Percentiles rank a stretch among this genome's conserved stretches.
Conservation (phyloP, 2,329 filamentous ascomycete species). For the Lasiodiplodia hormozganensis region DNA sequence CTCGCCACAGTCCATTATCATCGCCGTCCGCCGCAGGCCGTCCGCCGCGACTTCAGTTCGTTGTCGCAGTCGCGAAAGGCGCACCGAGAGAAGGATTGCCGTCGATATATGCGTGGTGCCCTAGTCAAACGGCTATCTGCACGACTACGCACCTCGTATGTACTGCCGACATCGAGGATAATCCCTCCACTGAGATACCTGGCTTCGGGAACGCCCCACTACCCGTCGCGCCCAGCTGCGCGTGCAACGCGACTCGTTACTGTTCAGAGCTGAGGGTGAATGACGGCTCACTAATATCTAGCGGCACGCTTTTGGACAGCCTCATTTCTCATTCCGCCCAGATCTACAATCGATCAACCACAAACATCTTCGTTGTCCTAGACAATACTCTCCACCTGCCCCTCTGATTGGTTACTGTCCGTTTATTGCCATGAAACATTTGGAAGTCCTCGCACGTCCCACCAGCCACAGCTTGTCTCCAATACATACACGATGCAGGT, state of each 20-base stretch:
- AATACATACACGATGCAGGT: background rate
- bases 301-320: background rate
- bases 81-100: background rate
- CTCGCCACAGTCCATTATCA: background rate
- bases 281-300: conserved; percentile 16
- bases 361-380: background rate
- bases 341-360: conserved; percentile 17
- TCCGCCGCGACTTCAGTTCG: background rate
- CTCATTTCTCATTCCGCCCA: conserved; percentile 14
- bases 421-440: conserved; percentile 17
- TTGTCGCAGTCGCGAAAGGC: background rate
- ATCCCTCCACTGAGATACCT: conserved; percentile 13
- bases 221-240: background rate
- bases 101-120: conserved; percentile 17
- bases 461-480: background rate
- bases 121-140: conserved; percentile 23
- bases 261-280: background rate
- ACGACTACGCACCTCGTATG: background rate
- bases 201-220: conserved; percentile 8
- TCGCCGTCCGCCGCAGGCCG: background rate
- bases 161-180: conserved; percentile 7
- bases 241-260: background rate
- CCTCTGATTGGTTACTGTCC: background rate
- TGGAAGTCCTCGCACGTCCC: conserved; percentile 10
- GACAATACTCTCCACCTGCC: background rate